Base-by-base conservation (phyloP, 2,329 filamentous ascomycete genomes). In the Pseudomassariella vexata region DNA sequence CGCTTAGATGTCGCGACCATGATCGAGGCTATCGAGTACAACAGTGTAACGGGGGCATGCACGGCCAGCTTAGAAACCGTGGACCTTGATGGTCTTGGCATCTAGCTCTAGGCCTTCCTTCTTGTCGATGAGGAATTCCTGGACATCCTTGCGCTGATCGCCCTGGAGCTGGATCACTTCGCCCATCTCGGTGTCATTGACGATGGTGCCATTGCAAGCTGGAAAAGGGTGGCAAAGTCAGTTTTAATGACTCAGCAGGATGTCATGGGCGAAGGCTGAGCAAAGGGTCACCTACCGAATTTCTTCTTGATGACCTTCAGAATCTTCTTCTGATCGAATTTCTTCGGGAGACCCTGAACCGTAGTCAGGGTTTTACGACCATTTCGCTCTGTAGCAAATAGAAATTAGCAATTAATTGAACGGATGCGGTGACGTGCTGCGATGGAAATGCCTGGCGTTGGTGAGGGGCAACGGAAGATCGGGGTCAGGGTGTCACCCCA, bases 231-330 rank as follows among this genome's bases (percentile, higher is more conserved):
- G n/a, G n/a, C n/a, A n/a, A 21, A 42, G 38, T 37, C 19, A 30
- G 30, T 25, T 11, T 24, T 16, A 26, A 11, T 30, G 32, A 21
- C 16, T 15, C 14, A 24, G 7, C 6, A 17, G 14, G 4, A 17
- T 12, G 5, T 3, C 14, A 11, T 16, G 12, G n/a, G n/a, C n/a
- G n/a, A n/a, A n/a, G n/a, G n/a, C n/a, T n/a, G n/a, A n/a, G n/a
- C n/a, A n/a, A n/a, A n/a, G n/a, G 12, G 25, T 36, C 11, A 55
- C 79, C 43, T 75, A 88, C 83, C 84, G 59, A 96, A 96, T 64
- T 95, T 92, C 80, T 96, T 96, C 82, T 96, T 96, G 76, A 96
- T 95, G 68, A 94, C 89, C 76, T 95, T 95, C 57, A 98, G 82
- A 63, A 98, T 95, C 74, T 95, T 95, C 81, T 95, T 96, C 69